Base-by-base conservation (phyloP, 1,284 basidiomycete species). In the Caloboletus inedulis region DNA sequence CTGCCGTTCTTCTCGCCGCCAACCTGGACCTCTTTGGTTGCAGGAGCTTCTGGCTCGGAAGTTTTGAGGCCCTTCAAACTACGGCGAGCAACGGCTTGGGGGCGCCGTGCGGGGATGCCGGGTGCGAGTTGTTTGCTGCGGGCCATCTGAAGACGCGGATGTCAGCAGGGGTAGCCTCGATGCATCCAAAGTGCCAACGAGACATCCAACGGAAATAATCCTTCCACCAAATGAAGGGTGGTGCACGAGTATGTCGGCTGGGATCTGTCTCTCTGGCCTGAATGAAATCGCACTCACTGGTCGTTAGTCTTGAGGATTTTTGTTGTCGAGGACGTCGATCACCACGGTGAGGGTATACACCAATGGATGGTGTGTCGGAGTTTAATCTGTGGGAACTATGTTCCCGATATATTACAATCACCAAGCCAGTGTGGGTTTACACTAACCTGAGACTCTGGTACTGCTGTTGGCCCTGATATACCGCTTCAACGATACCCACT, bases 1-100 rank as follows among this genome's bases (percentile, higher is more conserved):
- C 82, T 80, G 62, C 93, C 91, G 76, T 98, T 98, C 80, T 92
- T 95, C 68, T 85, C 89, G 62, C 94, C 94, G 60, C 89, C 87
- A 62, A 98, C 79, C 60, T 80, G 74, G 72, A 93, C 91, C 81
- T 96, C 92, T 72, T 87, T 85, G 70, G 78, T 76, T 49, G 77
- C 77, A 53, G 86, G 75, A 48, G 74, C 66, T 59, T 84, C 77
- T 59, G 81, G 79, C 63, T 84, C 78, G 42, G 84, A 75, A 68
- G 85, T 91, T 88, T 94, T 92, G 74, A 74, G 77, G 67, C 87
- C 87, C 78, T 88, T 84, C 61, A 87, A 80, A 59, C 87, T 85
- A 72, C 94, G 91, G 72, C 87, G 87, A 65, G 86, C 81, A 75
- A 79, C 85, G 62, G 91, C 84, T 72, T 87, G 83, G 52, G 90